These are phyloP conservation scores for Astragalus membranaceus DNA, from an alignment of 306 rosid genomes.

Conservation along the genomic window DNA sequence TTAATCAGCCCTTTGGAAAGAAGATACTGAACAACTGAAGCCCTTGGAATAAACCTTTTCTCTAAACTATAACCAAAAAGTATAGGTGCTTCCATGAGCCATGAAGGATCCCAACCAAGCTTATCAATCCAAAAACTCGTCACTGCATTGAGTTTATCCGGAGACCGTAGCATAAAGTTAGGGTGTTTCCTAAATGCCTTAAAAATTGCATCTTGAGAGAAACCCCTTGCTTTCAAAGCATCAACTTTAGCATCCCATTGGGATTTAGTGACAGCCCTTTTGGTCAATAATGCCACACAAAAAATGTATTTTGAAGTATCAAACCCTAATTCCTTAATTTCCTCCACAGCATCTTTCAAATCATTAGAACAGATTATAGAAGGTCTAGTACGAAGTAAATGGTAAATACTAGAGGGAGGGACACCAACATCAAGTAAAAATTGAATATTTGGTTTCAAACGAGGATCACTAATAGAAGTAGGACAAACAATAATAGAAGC, in stretches of 20 bases:
- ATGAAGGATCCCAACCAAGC: slow-evolving; percentile 27
- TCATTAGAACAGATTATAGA: fast-evolving
- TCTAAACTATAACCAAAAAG: slow-evolving; percentile 33
- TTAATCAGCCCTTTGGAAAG: slow-evolving; percentile 30
- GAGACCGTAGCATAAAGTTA: slow-evolving; percentile 21
- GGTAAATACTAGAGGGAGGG: not conserved
- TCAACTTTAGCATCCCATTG: slow-evolving; percentile 41
- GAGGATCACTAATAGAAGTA: not conserved
- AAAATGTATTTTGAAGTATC: slow-evolving; percentile 13
- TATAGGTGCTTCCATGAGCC: not conserved
- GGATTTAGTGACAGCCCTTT: not conserved
- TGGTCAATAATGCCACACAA: slow-evolving; percentile 18
- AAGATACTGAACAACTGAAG: slow-evolving; percentile 23
- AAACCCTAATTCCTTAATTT: slow-evolving; percentile 46
- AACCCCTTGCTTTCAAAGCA: slow-evolving; percentile 53
- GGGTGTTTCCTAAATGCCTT: slow-evolving; percentile 35
- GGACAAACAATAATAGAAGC: not conserved
- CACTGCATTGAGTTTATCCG: slow-evolving; percentile 28
- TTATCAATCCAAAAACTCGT: slow-evolving; percentile 37
- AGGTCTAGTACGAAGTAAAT: not conserved
- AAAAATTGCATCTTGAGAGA: slow-evolving; percentile 28
- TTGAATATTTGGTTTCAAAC: not conserved
- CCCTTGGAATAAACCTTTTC: slow-evolving; percentile 37
- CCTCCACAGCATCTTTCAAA: slow-evolving; percentile 10
- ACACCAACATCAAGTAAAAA: slow-evolving; percentile 5